phyloP scores from a whole-genome alignment of 495 filamentous ascomycete species.

The Talaromyces liani region DNA sequence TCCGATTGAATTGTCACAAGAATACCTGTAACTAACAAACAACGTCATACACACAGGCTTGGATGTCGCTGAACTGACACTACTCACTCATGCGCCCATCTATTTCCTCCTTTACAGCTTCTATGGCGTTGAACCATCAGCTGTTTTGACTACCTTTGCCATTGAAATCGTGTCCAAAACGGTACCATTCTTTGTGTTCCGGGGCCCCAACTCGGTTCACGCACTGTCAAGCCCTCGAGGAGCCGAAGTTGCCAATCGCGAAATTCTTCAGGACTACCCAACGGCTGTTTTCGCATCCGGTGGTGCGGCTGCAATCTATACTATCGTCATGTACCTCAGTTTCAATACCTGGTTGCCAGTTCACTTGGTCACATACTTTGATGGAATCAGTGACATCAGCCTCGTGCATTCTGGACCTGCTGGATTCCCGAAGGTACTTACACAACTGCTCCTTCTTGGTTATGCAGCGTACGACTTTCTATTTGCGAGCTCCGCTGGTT shows the following conservation, averaged over 20 bases:
- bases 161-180: conserved; percentile 61
- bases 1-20: not conserved
- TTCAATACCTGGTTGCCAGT: conserved; percentile 58
- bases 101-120: conserved; percentile 65
- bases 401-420: conserved; percentile 51
- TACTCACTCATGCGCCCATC: conserved; percentile 64
- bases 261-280: conserved; percentile 57
- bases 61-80: conserved; percentile 59
- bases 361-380: conserved; percentile 63
- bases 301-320: conserved; percentile 61
- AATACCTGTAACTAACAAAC: not conserved
- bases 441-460: conserved; percentile 56
- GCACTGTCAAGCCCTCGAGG: conserved; percentile 39
- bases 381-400: conserved; percentile 55
- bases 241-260: conserved; percentile 49
- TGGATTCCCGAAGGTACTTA: conserved; percentile 37
- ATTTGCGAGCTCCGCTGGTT: conserved; percentile 58
- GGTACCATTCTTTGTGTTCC: conserved; percentile 64
- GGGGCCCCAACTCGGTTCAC: conserved; percentile 55
- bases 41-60: conserved; percentile 36
- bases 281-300: conserved; percentile 57
- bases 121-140: conserved; percentile 56
- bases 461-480: conserved; percentile 64
- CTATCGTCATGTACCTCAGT: conserved; percentile 54
- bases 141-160: conserved; percentile 46